A percentile compares a stretch with the other conserved stretches of the same genome.
Conservation (phyloP, 805 yeast species). For the Myxozyma nipponensis region DNA sequence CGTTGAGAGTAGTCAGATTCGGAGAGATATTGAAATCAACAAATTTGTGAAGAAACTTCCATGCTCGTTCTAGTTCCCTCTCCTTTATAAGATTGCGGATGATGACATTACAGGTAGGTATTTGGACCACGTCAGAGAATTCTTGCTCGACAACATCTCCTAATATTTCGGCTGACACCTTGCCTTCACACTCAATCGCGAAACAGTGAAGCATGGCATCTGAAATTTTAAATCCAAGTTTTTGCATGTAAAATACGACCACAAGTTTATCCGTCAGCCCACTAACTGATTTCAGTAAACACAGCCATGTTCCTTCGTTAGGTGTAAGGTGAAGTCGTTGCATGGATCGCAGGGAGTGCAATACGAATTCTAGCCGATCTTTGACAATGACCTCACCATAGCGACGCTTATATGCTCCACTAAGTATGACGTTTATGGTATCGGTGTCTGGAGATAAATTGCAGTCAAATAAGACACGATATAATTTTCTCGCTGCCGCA, state of each 20-base stretch:
- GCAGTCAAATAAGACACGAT: not conserved
- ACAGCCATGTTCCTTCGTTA: constrained; percentile 10
- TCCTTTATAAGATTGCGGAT: constrained; percentile 1
- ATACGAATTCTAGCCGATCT: not conserved
- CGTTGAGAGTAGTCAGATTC: constrained; percentile 10
- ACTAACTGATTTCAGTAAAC: constrained; percentile 1
- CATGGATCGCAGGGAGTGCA: not conserved
- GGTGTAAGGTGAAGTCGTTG: not conserved
- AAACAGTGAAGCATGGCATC: constrained; percentile 3
- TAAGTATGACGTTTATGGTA: constrained; percentile 10
- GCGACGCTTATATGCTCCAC: not conserved
- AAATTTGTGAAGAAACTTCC: constrained; percentile 5
- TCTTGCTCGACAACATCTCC: not conserved
- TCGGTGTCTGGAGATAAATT: constrained; percentile 8
- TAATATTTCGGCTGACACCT: not conserved
- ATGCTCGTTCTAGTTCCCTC: constrained; percentile 4
- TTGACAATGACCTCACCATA: not conserved
- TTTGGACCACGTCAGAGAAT: constrained; percentile 2
- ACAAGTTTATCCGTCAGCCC: constrained; percentile 7
- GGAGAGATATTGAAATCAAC: constrained; percentile 4
- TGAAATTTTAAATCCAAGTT: constrained; percentile 8
- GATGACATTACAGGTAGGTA: constrained; percentile 2
- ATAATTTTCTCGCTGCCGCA: constrained; percentile 1
- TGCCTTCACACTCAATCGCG: not conserved
- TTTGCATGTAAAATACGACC: constrained; percentile 8